Evolutionary conservation across 2,329 filamentous ascomycete species (phyloP).

Genomic region (Chaetothyriales sp.): DNA sequence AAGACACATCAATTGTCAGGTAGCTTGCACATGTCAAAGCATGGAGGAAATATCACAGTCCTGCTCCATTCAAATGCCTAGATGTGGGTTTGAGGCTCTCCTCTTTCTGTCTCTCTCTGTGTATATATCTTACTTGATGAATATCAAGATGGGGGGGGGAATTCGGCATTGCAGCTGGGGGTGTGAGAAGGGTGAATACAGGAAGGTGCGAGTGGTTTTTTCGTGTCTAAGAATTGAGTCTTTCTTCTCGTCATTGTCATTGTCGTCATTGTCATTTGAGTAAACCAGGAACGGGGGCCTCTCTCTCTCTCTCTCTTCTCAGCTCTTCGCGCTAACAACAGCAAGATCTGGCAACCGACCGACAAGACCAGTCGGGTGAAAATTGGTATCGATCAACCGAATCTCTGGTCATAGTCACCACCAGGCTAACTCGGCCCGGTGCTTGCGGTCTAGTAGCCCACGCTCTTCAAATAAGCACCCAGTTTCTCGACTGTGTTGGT

Average conservation of each 20-base stretch:
- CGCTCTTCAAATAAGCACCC: constrained; percentile 69
- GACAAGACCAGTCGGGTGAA: background rate
- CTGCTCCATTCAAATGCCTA: background rate
- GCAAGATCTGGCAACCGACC: background rate
- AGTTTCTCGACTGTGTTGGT: constrained; percentile 67
- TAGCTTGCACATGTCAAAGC: background rate
- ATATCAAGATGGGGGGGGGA: background rate
- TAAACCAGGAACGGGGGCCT: background rate
- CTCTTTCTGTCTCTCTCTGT: background rate
- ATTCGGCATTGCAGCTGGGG: background rate
- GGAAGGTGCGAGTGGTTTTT: background rate
- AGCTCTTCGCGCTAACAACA: background rate
- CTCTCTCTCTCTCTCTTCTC: too few species aligned
- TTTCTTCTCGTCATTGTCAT: background rate
- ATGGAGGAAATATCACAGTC: background rate
- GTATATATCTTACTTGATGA: background rate
- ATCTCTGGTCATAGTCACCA: background rate
- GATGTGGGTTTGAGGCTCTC: background rate
- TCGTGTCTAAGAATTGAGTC: background rate
- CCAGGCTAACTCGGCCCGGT: background rate
- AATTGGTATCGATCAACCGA: background rate
- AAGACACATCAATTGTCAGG: background rate
- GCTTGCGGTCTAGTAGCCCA: constrained; percentile 47
- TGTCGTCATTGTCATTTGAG: background rate
- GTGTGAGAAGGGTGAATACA: background rate